Conservation (phyloP, 352 stramenopile genomes). For the Phytophthora pinifolia region DNA sequence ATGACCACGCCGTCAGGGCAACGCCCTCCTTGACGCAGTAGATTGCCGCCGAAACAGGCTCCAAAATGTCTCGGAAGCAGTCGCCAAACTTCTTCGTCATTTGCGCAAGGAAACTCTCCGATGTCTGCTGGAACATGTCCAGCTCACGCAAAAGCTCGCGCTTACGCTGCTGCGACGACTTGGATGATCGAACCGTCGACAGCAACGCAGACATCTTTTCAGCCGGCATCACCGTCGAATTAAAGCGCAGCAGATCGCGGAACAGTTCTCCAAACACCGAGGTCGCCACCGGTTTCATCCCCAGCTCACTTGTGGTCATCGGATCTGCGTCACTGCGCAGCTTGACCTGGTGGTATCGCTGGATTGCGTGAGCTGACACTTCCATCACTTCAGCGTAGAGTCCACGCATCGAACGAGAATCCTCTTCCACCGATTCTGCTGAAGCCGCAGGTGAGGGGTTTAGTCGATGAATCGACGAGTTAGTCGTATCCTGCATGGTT, state of each 20-base stretch:
- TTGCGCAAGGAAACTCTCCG: conserved; percentile 74
- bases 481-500: conserved; percentile 60
- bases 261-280: conserved; percentile 77
- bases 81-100: conserved; percentile 67
- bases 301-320: conserved; percentile 17
- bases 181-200: conserved; percentile 28
- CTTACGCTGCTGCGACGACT: conserved; percentile 47
- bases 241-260: conserved; percentile 69
- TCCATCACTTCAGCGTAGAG: conserved; percentile 28
- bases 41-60: conserved; percentile 75
- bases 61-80: conserved; percentile 84
- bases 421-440: conserved; percentile 15
- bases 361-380: conserved; percentile 45
- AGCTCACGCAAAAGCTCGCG: conserved; percentile 79
- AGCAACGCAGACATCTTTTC: conserved; percentile 62
- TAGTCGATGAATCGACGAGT: conserved; percentile 57
- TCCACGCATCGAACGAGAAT: conserved; percentile 14
- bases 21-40: conserved; percentile 88
- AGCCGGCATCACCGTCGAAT: conserved; percentile 68
- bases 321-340: conserved; percentile 5
- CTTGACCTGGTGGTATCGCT: conserved; percentile 45
- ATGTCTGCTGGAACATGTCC: conserved; percentile 90
- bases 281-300: conserved; percentile 34
- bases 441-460: conserved; percentile 43
- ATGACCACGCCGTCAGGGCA: conserved; percentile 62